phyloP scores from a whole-genome alignment of 108 stramenopile genomes.

The Parmales sp. region DNA sequence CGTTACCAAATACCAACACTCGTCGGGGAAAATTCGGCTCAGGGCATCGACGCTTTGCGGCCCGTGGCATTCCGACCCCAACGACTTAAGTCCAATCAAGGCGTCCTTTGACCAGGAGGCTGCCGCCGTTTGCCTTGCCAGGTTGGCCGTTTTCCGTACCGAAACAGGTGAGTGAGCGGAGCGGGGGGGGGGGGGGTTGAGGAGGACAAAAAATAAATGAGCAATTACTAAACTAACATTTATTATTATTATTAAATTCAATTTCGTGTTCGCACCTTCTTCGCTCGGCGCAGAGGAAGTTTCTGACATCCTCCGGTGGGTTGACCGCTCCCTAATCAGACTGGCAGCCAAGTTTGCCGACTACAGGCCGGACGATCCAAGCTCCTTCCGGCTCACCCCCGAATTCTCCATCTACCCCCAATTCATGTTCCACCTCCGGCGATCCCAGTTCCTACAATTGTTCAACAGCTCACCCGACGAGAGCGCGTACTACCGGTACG shows the following conservation, averaged over 20 bases:
- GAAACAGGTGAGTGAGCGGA: no score
- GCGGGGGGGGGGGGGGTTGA: no score
- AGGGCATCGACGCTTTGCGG: constrained; percentile 92
- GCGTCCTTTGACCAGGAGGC: constrained; percentile 96
- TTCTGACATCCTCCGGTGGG: constrained; percentile 94
- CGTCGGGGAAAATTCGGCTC: constrained; percentile 75
- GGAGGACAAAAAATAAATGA: no score
- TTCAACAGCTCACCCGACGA: constrained; percentile 99
- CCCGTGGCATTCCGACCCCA: constrained; percentile 69
- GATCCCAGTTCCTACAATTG: constrained; percentile 88
- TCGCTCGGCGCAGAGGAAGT: no score
- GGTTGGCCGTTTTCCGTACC: constrained; percentile 84
- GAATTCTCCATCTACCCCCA: constrained; percentile 98
- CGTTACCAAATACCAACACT: constrained; percentile 94
- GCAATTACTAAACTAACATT: no score
- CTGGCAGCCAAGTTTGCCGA: constrained; percentile 95
- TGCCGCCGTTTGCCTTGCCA: constrained; percentile 91
- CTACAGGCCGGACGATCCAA: constrained; percentile 85
- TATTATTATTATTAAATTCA: no score
- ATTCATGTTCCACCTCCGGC: constrained; percentile 89
- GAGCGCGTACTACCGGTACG: constrained; percentile 87
- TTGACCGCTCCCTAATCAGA: constrained; percentile 93
- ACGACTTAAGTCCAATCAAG: constrained; percentile 53
- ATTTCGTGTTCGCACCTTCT: no score
- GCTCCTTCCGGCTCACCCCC: constrained; percentile 73